phyloP scores from a whole-genome alignment of 805 yeast genomes.

The Candida ulmi region DNA sequence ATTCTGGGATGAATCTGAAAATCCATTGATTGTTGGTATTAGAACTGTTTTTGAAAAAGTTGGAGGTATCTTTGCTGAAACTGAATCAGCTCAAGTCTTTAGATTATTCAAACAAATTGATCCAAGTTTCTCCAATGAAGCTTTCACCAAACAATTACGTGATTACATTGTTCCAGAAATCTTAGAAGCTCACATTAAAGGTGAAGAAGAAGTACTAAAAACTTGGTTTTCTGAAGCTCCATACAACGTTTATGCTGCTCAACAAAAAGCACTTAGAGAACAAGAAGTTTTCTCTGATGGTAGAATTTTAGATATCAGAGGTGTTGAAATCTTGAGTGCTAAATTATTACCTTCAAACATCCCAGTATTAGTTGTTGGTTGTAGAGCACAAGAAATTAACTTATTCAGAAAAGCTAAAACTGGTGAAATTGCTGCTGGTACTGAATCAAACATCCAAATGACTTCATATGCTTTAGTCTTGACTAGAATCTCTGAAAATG shows the following conservation, averaged over 20 bases:
- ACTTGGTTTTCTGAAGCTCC: slow-evolving; percentile 97
- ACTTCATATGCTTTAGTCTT: slow-evolving; percentile 95
- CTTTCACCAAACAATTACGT: slow-evolving; percentile 76
- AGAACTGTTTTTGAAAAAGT: slow-evolving; percentile 78
- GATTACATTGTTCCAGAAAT: slow-evolving; percentile 93
- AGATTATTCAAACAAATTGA: slow-evolving; percentile 84
- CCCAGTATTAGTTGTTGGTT: slow-evolving; percentile 89
- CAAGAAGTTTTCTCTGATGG: slow-evolving; percentile 92
- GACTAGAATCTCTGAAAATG: slow-evolving; percentile 87
- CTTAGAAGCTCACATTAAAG: slow-evolving; percentile 89
- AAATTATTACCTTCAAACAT: slow-evolving; percentile 83
- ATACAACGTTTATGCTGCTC: slow-evolving; percentile 87
- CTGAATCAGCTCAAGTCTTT: slow-evolving; percentile 91
- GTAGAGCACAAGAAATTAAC: slow-evolving; percentile 95
- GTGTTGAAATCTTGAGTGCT: slow-evolving; percentile 86
- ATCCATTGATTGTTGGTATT: slow-evolving; percentile 76
- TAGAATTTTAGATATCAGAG: slow-evolving; percentile 86
- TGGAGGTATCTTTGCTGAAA: slow-evolving; percentile 81
- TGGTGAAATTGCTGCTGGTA: slow-evolving; percentile 93
- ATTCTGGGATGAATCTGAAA: slow-evolving; percentile 88
- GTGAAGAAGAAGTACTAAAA: slow-evolving; percentile 78
- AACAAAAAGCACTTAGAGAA: slow-evolving; percentile 85
- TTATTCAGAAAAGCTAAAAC: slow-evolving; percentile 84
- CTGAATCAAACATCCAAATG: slow-evolving; percentile 86
- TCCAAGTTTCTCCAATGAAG: slow-evolving; percentile 76